Base-by-base conservation (phyloP, 306 rosid species). In the Vigna radiata region DNA sequence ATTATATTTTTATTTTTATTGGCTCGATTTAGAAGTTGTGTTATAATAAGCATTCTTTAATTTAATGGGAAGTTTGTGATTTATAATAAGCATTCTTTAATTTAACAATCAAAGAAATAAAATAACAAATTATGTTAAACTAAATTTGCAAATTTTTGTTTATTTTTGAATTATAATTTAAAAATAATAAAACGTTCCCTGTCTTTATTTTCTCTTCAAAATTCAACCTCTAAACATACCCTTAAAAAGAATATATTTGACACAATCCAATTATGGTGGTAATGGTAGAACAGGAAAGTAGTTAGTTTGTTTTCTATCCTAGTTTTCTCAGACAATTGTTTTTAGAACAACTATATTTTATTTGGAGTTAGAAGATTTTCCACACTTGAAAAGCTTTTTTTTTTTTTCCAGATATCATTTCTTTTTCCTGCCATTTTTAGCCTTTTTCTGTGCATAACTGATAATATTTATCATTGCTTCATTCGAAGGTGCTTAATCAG, bases 1-100 rank as follows among this genome's bases (percentile, higher is more conserved):
- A 1, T 44, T 44, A 44, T 27, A 46, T n/a, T 77, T 77, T 46
- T 47, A 64, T 70, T 56, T 77, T 37, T 47, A 64, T 70, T 56
- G 41, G 63, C 48, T 60, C 15, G 16, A 60, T 60, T 59, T 59
- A 5, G 65, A 9, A 6, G 65, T 58, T 27, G 63, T 8, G 5
- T 59, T 27, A 5, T 56, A 56, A 21, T 56, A 56, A 56, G 23
- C 23, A 21, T 56, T 56, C 33, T 56, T 4, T 23, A 55, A 21
- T 21, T 53, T 18, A 53, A 53, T 21, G 23, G 23, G 23, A 21
- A 4, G 6, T 21, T 56, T 11, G 25, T 23, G 3, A 23, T 21
- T 23, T 23, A 8, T 56, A 56, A 21, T 56, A 56, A 56, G 23
- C 23, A 21, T 56, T 56, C 33, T 56, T 4, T 23, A 55, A 21